Conservation (phyloP, 345 rosid species). For the Gossypium herbaceum region DNA sequence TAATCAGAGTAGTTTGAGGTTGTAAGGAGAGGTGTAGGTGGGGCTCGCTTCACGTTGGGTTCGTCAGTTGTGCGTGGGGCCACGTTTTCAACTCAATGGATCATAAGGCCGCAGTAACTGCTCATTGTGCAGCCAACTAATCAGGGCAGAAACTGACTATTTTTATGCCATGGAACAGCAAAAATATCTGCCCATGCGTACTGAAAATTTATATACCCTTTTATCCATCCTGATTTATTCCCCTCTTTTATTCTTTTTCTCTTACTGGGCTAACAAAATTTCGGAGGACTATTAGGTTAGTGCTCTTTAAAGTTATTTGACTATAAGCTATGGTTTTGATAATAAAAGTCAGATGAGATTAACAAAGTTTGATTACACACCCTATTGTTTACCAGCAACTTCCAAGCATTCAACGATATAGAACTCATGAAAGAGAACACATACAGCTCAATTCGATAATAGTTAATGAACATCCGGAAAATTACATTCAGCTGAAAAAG, state of each 20-base stretch:
- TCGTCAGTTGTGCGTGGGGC: neutral
- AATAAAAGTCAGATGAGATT: no score
- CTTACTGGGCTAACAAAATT: neutral
- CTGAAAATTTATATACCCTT: neutral
- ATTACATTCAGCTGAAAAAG: neutral
- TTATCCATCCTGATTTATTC: neutral
- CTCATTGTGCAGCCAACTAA: neutral
- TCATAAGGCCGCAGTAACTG: constrained; percentile 1
- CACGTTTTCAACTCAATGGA: constrained; percentile 5
- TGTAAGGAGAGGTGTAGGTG: no score
- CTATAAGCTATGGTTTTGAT: neutral
- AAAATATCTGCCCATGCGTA: neutral
- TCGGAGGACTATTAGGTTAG: neutral
- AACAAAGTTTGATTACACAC: neutral
- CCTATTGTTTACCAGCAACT: neutral
- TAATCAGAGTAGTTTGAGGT: neutral
- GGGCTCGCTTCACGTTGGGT: constrained; percentile 1
- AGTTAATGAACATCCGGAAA: neutral
- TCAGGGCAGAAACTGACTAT: neutral
- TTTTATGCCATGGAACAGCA: neutral
- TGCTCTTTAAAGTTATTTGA: neutral
- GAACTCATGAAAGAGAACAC: neutral
- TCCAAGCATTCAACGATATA: neutral
- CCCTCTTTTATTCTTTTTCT: neutral
- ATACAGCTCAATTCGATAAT: neutral